These are phyloP conservation scores for Lactarius quietus DNA, from an alignment of 768 basidiomycete genomes.

Conservation along the genomic window DNA sequence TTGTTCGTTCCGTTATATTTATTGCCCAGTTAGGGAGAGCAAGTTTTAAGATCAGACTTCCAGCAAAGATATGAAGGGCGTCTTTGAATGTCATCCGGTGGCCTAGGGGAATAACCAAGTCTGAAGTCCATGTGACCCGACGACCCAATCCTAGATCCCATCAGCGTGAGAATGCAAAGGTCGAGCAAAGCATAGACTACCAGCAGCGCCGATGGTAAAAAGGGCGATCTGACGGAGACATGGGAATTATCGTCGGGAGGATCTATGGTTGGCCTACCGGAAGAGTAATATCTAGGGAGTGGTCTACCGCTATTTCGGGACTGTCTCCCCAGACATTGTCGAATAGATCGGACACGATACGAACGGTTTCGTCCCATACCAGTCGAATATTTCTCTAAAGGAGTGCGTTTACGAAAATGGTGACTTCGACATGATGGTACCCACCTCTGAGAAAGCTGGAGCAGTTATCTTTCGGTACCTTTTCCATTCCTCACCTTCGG, in stretches of 20 bases:
- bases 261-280: slow-evolving; percentile 37
- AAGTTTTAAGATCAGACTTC: slow-evolving; percentile 37
- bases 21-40: slow-evolving; percentile 40
- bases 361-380: slow-evolving; percentile 39
- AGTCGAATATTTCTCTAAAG: slow-evolving; percentile 37
- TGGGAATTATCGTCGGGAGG: background rate
- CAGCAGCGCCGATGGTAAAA: slow-evolving; percentile 53
- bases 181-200: background rate
- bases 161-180: background rate
- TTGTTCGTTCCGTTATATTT: slow-evolving; percentile 35
- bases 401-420: background rate
- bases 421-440: background rate
- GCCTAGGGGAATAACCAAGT: slow-evolving; percentile 39
- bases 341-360: slow-evolving; percentile 33
- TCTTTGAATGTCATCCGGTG: slow-evolving; percentile 50
- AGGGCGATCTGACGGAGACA: slow-evolving; percentile 45
- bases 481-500: slow-evolving; percentile 65
- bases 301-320: slow-evolving; percentile 41
- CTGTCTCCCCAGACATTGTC: slow-evolving; percentile 45
- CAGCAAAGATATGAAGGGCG: slow-evolving; percentile 44
- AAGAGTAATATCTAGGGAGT: slow-evolving; percentile 50
- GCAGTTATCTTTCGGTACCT: slow-evolving; percentile 58
- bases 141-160: slow-evolving; percentile 43
- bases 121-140: slow-evolving; percentile 47
- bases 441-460: slow-evolving; percentile 61